Base-by-base conservation (phyloP, 2,329 filamentous ascomycete species). In the Penicillium thymicola region DNA sequence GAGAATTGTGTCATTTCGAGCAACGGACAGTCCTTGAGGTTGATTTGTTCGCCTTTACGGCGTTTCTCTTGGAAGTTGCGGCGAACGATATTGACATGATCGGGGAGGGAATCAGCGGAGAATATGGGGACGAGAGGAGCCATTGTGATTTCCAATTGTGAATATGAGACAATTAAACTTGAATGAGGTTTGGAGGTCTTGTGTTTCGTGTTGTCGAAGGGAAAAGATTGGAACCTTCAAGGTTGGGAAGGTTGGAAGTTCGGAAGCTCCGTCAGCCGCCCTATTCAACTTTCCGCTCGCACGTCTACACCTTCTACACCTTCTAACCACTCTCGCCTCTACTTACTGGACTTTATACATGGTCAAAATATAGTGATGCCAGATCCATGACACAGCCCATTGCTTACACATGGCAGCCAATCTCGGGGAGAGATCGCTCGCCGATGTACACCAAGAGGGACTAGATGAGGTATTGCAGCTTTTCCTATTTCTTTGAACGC, bases 1-100 rank as follows among this genome's bases (percentile, higher is more conserved):
- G 80, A 80, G 67, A 86, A 87, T 72, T 88, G 85, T 45, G 83
- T 73, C 70, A 88, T 71, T 68, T 87, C 82, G 62, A 82, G 76
- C 40, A 87, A 71, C 55, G 79, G 72, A 69, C 85, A 88, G 48
- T 82, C 73, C 52, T 75, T 69, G 6, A 87, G 75, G 32, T 82
- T 74, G 58, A 85, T 72, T 16, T 77, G 72, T 27, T 67, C 66
- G 43, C 78, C 75, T 68, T 85, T 85, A 59, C 82, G 80, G 49
- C 74, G 70, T 67, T 81, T 74, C 73, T 82, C 60, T 71, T 77
- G 61, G 78, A 76, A 69, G 76, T 78, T 73, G 60, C 67, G 70
- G 13, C 65, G 66, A 42, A 72, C 61, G 44, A 74, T 76, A 63
- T 85, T 81, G 62, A 86, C 71, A 60, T 78, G 77, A 16, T 76